Conservation (phyloP, 352 stramenopile genomes). For the Saprolegnia diclina region DNA sequence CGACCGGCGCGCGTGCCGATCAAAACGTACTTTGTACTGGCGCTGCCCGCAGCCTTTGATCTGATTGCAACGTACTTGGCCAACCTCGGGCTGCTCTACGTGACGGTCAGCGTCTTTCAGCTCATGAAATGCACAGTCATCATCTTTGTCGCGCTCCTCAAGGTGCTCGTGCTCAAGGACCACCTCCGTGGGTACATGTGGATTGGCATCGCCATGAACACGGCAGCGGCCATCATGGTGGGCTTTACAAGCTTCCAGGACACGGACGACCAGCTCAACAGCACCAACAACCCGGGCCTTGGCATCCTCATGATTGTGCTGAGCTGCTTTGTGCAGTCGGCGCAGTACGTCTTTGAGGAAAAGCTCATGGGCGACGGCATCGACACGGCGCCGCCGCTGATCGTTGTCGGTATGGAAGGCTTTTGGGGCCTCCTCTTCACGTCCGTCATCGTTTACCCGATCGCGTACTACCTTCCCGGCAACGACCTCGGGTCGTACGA, state of each 20-base stretch:
- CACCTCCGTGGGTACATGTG: slow-evolving; percentile 92
- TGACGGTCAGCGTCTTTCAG: slow-evolving; percentile 86
- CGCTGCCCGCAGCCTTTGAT: slow-evolving; percentile 91
- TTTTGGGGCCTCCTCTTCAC: slow-evolving; percentile 94
- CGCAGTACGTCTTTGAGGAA: slow-evolving; percentile 98
- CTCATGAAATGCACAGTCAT: slow-evolving; percentile 91
- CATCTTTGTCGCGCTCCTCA: slow-evolving; percentile 96
- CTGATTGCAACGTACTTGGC: slow-evolving; percentile 89
- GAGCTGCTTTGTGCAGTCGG: slow-evolving; percentile 91
- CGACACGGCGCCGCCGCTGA: slow-evolving; percentile 87
- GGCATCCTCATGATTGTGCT: slow-evolving; percentile 92
- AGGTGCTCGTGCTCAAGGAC: slow-evolving; percentile 91
- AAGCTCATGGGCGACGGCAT: slow-evolving; percentile 94
- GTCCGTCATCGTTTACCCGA: slow-evolving; percentile 90
- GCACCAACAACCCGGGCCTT: slow-evolving; percentile 69
- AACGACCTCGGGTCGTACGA: slow-evolving; percentile 93
- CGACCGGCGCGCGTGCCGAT: slow-evolving; percentile 72
- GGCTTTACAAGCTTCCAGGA: slow-evolving; percentile 90
- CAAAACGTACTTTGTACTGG: slow-evolving; percentile 92
- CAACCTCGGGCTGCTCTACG: slow-evolving; percentile 92
- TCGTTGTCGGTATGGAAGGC: slow-evolving; percentile 94
- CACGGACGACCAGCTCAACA: slow-evolving; percentile 57
- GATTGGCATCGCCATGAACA: slow-evolving; percentile 94
- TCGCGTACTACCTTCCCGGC: slow-evolving; percentile 88
- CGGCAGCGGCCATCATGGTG: slow-evolving; percentile 89